phyloP scores from a whole-genome alignment of 2,329 filamentous ascomycete genomes.

The Aspergillus sp. region DNA sequence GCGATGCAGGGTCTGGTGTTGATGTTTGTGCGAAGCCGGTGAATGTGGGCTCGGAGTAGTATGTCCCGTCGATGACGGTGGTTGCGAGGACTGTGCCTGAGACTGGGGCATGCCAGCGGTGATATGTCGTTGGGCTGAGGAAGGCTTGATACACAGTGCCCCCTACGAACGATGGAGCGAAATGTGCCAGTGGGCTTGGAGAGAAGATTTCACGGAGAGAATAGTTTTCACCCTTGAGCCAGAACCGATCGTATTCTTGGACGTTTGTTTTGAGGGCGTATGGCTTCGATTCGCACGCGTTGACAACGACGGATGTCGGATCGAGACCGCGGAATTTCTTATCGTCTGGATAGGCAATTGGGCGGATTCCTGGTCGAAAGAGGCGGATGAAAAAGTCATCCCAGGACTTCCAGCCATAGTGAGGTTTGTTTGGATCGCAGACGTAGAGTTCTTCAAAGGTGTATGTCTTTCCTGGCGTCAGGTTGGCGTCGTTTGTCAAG shows the following conservation, averaged over 20 bases:
- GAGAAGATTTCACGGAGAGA: slow-evolving; percentile 57
- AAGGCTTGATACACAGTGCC: slow-evolving; percentile 66
- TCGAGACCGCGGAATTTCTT: background rate
- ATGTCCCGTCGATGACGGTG: slow-evolving; percentile 55
- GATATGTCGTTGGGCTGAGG: slow-evolving; percentile 58
- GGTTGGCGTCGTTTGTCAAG: background rate
- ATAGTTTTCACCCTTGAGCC: slow-evolving; percentile 63
- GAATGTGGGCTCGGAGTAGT: slow-evolving; percentile 55
- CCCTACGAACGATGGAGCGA: slow-evolving; percentile 35
- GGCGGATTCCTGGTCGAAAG: slow-evolving; percentile 48
- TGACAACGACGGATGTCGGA: slow-evolving; percentile 44
- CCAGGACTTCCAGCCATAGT: slow-evolving; percentile 54
- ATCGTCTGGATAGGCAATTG: slow-evolving; percentile 49
- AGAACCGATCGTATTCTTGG: slow-evolving; percentile 55
- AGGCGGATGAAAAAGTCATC: slow-evolving; percentile 61
- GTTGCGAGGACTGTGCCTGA: slow-evolving; percentile 52
- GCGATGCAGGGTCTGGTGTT: slow-evolving; percentile 17
- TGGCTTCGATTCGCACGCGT: slow-evolving; percentile 57
- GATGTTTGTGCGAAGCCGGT: slow-evolving; percentile 29
- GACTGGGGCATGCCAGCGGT: slow-evolving; percentile 63
- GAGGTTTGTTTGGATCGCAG: background rate
- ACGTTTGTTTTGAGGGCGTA: slow-evolving; percentile 48
- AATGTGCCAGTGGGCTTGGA: slow-evolving; percentile 47
- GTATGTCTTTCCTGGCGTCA: no score
- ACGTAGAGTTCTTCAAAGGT: background rate